Percentiles rank a stretch among this genome's conserved stretches.
phyloP scores from a whole-genome alignment of 495 filamentous ascomycete species.

The Pseudotulostoma volvatum region DNA sequence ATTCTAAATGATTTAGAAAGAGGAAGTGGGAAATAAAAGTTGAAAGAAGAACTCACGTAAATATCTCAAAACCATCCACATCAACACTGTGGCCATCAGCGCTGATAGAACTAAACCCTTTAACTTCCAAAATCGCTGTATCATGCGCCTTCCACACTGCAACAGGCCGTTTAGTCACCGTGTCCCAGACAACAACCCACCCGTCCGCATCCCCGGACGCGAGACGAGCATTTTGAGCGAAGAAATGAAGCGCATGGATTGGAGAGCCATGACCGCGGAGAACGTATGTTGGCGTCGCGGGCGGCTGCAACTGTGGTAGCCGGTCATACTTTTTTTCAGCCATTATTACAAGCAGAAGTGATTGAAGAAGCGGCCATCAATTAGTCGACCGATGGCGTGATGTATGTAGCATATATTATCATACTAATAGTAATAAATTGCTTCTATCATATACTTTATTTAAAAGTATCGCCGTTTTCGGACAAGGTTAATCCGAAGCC shows the following conservation, averaged over 20 bases:
- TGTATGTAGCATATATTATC: too few species aligned
- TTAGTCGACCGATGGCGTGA: too few species aligned
- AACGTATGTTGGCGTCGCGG: slow-evolving; percentile 65
- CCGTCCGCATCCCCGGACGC: slow-evolving; percentile 82
- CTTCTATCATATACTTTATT: too few species aligned
- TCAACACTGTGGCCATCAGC: slow-evolving; percentile 5
- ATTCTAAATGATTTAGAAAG: too few species aligned
- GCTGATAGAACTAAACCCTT: slow-evolving; percentile 34
- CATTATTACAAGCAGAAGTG: too few species aligned
- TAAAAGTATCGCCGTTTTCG: too few species aligned
- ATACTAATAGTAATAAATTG: too few species aligned
- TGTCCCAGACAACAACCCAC: slow-evolving; percentile 74
- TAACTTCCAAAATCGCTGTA: slow-evolving; percentile 56
- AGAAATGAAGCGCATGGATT: slow-evolving; percentile 64
- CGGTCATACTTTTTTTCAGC: too few species aligned
- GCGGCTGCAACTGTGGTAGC: slow-evolving; percentile 14
- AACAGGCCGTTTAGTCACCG: slow-evolving; percentile 62
- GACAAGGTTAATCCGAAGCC: too few species aligned
- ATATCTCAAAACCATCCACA: slow-evolving; percentile 32
- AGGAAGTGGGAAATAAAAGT: slow-evolving; percentile 1
- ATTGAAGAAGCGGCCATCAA: too few species aligned
- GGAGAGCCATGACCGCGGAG: slow-evolving; percentile 73
- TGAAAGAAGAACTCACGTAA: slow-evolving; percentile 44
- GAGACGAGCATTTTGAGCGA: slow-evolving; percentile 55
- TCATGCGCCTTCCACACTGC: slow-evolving; percentile 80